A percentile compares a stretch with the other conserved stretches of the same genome.
phyloP scores from a whole-genome alignment of 495 filamentous ascomycete genomes.

The Cryomyces minteri region DNA sequence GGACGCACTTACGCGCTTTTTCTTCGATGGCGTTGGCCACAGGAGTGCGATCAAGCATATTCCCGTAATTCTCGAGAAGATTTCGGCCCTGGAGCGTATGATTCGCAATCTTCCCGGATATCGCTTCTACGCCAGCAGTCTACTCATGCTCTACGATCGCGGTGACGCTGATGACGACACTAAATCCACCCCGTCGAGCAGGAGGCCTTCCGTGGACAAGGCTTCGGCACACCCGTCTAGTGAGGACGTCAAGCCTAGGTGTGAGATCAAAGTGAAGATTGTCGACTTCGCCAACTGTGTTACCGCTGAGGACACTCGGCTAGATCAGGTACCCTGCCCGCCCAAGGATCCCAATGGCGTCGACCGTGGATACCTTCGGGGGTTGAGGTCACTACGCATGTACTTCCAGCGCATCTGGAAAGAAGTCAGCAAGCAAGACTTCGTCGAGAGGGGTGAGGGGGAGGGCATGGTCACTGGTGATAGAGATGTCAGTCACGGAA shows the following conservation, averaged over 20 bases:
- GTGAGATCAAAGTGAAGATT: constrained; percentile 78
- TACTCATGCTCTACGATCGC: constrained; percentile 88
- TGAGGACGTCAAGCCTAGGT: constrained; percentile 28
- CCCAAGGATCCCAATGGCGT: constrained; percentile 63
- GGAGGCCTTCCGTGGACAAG: constrained; percentile 3
- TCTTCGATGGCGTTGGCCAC: constrained; percentile 78
- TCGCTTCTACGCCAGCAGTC: constrained; percentile 87
- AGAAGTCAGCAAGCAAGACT: constrained; percentile 45
- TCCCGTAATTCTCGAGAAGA: constrained; percentile 66
- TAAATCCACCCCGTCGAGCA: constrained; percentile 9
- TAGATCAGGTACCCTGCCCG: constrained; percentile 52
- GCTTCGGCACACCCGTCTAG: constrained; percentile 19
- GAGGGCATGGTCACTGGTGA: constrained; percentile 14
- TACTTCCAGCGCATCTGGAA: constrained; percentile 82
- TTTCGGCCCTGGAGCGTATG: constrained; percentile 64
- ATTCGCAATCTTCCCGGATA: constrained; percentile 65
- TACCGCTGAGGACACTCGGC: constrained; percentile 56
- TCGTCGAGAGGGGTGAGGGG: constrained; percentile 24
- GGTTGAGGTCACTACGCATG: constrained; percentile 55
- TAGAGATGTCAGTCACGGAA: constrained; percentile 10
- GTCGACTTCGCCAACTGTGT: constrained; percentile 98
- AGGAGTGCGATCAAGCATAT: constrained; percentile 66
- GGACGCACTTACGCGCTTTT: constrained; percentile 68
- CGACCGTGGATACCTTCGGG: constrained; percentile 78
- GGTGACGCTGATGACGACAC: constrained; percentile 22